Conservation (phyloP, 257 asterid species). For the Verbascum thapsus region DNA sequence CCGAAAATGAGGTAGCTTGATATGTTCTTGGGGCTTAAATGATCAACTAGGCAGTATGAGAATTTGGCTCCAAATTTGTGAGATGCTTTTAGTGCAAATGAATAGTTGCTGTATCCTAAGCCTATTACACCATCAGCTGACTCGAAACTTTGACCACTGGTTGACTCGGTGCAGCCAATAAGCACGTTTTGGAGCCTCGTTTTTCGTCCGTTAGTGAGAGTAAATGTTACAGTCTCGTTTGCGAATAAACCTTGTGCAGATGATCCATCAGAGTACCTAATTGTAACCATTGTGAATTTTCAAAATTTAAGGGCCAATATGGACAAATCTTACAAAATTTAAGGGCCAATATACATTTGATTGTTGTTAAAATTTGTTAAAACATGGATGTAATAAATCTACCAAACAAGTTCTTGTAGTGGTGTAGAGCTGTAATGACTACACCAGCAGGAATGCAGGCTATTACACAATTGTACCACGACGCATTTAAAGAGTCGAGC, state of each 20-base stretch:
- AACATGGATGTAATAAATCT: constrained; percentile 21
- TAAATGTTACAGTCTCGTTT: constrained; percentile 46
- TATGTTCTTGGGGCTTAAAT: constrained; percentile 46
- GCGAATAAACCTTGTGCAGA: constrained; percentile 50
- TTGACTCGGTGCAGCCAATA: constrained; percentile 50
- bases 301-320: too few relatives aligned
- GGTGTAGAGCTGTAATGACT: constrained; percentile 40
- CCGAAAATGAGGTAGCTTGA: constrained; percentile 58
- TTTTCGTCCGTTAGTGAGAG: constrained; percentile 35
- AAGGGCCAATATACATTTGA: too few relatives aligned
- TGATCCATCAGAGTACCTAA: constrained; percentile 62
- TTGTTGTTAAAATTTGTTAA: not conserved
- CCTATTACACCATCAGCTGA: constrained; percentile 59
- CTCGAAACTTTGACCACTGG: constrained; percentile 37
- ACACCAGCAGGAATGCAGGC: too few relatives aligned
- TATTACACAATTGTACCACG: constrained; percentile 25
- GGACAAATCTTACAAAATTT: not conserved
- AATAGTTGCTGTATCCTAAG: constrained; percentile 54
- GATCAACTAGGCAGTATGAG: constrained; percentile 68
- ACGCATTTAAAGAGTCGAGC: constrained; percentile 38
- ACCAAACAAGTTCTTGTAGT: constrained; percentile 26
- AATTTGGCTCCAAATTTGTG: constrained; percentile 49
- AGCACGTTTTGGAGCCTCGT: constrained; percentile 40
- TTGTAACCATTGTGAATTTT: not conserved
- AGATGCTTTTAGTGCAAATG: constrained; percentile 46